A percentile compares a stretch with the other conserved stretches of the same genome.
These are phyloP conservation scores for Silene vulgaris DNA, from an alignment of 179 eudicot species.

Conservation along the genomic window DNA sequence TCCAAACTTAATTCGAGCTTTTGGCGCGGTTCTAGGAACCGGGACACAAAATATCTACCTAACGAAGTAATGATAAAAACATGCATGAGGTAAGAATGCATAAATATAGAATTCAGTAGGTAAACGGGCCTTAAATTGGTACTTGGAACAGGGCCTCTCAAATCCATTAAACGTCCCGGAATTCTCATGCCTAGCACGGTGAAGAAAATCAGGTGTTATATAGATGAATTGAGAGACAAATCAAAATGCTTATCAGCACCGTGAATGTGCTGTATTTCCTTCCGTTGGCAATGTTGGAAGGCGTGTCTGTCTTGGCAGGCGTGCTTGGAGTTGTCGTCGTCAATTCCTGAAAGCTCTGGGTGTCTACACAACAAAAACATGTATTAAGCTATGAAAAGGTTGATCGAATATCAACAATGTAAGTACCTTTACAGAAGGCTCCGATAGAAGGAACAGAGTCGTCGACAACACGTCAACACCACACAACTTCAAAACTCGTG, in stretches of 20 bases:
- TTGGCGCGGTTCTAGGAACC: too few relatives aligned
- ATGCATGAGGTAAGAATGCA: too few relatives aligned
- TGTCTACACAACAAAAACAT: not conserved
- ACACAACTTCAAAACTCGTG: not conserved
- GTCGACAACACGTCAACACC: not conserved
- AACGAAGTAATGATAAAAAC: too few relatives aligned
- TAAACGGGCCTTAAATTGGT: too few relatives aligned
- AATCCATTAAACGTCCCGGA: too few relatives aligned
- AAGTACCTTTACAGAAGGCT: not conserved
- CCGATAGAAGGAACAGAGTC: not conserved
- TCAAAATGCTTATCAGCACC: not conserved
- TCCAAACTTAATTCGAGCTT: too few relatives aligned
- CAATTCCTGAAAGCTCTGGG: not conserved
- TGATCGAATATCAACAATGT: not conserved
- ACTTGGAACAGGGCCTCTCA: too few relatives aligned
- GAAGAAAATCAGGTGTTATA: too few relatives aligned
- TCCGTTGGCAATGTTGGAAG: not conserved
- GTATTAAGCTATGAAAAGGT: not conserved
- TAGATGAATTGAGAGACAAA: not conserved
- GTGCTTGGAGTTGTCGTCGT: not conserved
- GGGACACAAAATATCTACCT: too few relatives aligned
- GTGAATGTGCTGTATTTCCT: not conserved
- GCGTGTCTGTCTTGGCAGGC: not conserved
- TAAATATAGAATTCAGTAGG: too few relatives aligned
- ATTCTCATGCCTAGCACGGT: too few relatives aligned